phyloP scores from a whole-genome alignment of 2,329 filamentous ascomycete genomes.

The Colletotrichum eremochloae region DNA sequence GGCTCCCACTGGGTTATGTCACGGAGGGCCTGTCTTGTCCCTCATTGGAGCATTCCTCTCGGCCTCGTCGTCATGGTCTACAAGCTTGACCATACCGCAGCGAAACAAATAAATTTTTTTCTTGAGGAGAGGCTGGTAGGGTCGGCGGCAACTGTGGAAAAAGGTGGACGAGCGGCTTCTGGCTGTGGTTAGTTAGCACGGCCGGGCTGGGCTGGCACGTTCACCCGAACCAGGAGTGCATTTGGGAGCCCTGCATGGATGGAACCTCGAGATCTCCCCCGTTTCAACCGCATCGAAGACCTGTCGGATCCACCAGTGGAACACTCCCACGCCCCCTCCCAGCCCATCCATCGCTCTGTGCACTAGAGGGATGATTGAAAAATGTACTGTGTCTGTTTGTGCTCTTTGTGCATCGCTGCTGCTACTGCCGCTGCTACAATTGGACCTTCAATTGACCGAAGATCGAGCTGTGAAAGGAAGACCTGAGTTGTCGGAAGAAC shows the following conservation, averaged over 20 bases:
- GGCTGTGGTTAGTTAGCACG: slow-evolving; percentile 34
- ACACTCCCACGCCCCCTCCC: slow-evolving; percentile 39
- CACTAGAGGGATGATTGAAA: slow-evolving; percentile 9
- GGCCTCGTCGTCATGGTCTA: not conserved
- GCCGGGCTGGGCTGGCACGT: slow-evolving; percentile 39
- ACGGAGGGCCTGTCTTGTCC: not conserved
- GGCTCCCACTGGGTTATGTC: not conserved
- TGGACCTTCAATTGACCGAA: slow-evolving; percentile 11
- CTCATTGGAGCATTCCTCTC: slow-evolving; percentile 24
- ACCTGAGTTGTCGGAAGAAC: not conserved
- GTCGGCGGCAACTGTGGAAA: slow-evolving; percentile 30
- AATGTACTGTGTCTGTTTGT: slow-evolving; percentile 30
- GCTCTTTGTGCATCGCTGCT: slow-evolving; percentile 27
- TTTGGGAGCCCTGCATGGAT: slow-evolving; percentile 43
- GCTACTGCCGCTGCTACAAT: not conserved
- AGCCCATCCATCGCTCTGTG: slow-evolving; percentile 33
- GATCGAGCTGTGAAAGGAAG: not conserved
- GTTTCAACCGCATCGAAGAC: slow-evolving; percentile 43
- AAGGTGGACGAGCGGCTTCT: slow-evolving; percentile 32
- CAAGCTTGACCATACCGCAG: slow-evolving; percentile 1
- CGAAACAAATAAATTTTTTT: slow-evolving; percentile 29
- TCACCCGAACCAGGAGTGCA: slow-evolving; percentile 40
- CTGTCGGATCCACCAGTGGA: slow-evolving; percentile 38
- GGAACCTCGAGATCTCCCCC: slow-evolving; percentile 44
- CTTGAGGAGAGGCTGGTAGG: slow-evolving; percentile 26